These are phyloP conservation scores for Colletotrichum sublineola DNA, from an alignment of 2,329 filamentous ascomycete genomes.

Conservation along the genomic window DNA sequence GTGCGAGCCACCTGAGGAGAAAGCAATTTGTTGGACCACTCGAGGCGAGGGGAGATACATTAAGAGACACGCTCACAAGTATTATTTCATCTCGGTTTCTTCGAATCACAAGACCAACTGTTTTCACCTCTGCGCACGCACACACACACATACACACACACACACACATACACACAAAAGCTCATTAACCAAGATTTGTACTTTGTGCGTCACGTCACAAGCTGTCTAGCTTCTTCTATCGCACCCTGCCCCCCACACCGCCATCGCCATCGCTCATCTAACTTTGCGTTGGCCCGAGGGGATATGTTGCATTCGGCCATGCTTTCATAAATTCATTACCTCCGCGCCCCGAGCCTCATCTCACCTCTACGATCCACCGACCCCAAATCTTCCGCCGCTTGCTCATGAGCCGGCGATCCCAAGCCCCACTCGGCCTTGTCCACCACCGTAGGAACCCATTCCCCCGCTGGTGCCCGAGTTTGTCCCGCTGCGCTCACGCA, in stretches of 20 bases:
- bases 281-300: neutral
- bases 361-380: neutral
- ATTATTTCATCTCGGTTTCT: neutral
- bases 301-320: conserved; percentile 32
- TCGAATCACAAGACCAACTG: neutral
- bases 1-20: neutral
- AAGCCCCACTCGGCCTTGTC: conserved; percentile 60
- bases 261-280: neutral
- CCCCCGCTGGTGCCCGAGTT: conserved; percentile 43
- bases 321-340: conserved; percentile 40
- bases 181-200: neutral
- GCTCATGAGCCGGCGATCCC: conserved; percentile 64
- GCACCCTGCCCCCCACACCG: neutral
- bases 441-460: conserved; percentile 43
- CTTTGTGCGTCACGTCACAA: neutral
- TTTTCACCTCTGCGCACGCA: too few species aligned
- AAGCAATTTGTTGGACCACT: neutral
- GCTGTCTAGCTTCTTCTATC: neutral
- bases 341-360: conserved; percentile 13
- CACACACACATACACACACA: too few species aligned
- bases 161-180: neutral
- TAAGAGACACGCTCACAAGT: neutral
- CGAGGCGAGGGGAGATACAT: neutral
- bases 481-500: conserved; percentile 78
- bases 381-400: neutral